Evolutionary conservation across 331 rosid genomes (phyloP).

Genomic region (Quercus phellos): DNA sequence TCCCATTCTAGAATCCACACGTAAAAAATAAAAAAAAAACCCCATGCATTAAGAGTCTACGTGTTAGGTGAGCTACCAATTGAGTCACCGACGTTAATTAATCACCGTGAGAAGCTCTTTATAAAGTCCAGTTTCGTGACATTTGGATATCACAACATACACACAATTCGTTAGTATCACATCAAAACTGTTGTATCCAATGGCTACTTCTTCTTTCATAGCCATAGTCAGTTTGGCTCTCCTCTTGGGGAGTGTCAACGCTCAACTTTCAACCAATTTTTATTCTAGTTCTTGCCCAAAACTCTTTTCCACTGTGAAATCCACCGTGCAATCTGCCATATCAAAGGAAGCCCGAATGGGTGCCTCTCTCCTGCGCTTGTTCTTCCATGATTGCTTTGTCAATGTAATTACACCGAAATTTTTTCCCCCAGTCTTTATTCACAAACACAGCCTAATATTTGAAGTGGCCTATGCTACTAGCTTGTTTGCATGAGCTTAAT

Average conservation of each 20-base stretch:
- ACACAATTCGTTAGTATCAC: not conserved
- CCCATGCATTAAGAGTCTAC: constrained; percentile 35
- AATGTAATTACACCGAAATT: constrained; percentile 41
- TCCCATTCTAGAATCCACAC: not conserved
- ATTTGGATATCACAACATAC: not conserved
- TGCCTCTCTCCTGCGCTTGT: constrained; percentile 85
- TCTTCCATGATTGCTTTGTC: constrained; percentile 91
- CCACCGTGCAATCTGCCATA: constrained; percentile 50
- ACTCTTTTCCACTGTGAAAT: constrained; percentile 48
- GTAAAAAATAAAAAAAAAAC: not conserved
- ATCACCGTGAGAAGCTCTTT: constrained; percentile 27
- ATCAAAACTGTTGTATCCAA: constrained; percentile 1
- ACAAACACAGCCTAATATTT: no score
- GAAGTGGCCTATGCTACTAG: no score
- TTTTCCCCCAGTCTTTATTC: no score
- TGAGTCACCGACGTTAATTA: constrained; percentile 9
- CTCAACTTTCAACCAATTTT: constrained; percentile 51
- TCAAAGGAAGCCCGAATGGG: constrained; percentile 79
- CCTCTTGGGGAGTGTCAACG: constrained; percentile 31
- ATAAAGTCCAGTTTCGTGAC: constrained; percentile 27
- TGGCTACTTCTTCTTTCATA: constrained; percentile 35
- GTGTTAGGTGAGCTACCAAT: constrained; percentile 54
- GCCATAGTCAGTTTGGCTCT: constrained; percentile 12
- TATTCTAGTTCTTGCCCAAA: constrained; percentile 64
- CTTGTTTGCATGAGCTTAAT: no score